Base-by-base conservation (phyloP, 2,329 filamentous ascomycete species). In the Apiospora aurea region DNA sequence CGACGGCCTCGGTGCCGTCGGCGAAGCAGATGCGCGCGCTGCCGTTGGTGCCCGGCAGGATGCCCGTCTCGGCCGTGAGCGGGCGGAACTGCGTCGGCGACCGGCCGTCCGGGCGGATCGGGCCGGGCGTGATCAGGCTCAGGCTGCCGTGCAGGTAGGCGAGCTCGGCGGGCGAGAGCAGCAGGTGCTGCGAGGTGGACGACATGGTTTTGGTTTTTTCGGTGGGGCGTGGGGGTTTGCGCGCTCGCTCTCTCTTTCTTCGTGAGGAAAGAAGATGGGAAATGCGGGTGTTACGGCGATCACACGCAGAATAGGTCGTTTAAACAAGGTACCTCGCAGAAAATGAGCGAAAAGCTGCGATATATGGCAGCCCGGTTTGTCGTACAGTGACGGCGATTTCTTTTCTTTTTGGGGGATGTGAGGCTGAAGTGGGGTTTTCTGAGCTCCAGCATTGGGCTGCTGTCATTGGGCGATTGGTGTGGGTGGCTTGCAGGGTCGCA, bases 1-100 rank as follows among this genome's bases (percentile, higher is more conserved):
- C 96, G 73, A 99, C 92, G 8, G 96, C 96, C 83, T 99, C 96
- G 1, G 95, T 97, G 69, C 96, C 96, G 81, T 99, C 96, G 4
- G 95, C 91, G 80, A 98, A 97, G 76, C 96, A 97, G 67, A 99
- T 93, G 46, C 97, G 91, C 73, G 96, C 96, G 82, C 94, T 97
- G 73, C 96, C 96, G 79, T 98, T 97, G 21, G 96, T 93, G 67
- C 92, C 91, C 0, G 96, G 95, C 0, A 99, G 88, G 71, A 98
- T 94, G 72, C 94, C 93, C 71, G 93, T 95, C 85, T 99, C 96
- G 73, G 96, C 96, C 24, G 93, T 90, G 72, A 99, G 86, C 0
- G 96, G 94, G 4, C 96, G 94, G 86, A 98, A 98, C 82, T 98
- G 94, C 46, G 91, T 93, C 26, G 94, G 86, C 24, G 90, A 84